Conservation (phyloP, 176 grass and related monocot species). For the Pontederia crassipes region DNA sequence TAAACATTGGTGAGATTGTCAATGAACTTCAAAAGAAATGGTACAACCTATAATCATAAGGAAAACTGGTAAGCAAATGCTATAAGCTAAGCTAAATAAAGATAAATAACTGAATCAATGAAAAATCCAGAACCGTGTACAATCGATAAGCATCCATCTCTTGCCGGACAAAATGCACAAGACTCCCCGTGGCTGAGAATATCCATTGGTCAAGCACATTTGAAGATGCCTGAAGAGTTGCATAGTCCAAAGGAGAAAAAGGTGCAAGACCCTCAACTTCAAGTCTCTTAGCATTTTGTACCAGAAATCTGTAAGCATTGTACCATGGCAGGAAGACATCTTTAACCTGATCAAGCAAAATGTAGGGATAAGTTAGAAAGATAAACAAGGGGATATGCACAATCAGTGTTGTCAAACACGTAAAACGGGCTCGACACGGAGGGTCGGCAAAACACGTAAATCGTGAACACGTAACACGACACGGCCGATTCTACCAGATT, state of each 20-base stretch:
- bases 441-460: too few relatives aligned
- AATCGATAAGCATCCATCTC: conserved; percentile 98
- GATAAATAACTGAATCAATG: background rate
- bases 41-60: conserved; percentile 60
- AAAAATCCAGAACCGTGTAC: conserved; percentile 47
- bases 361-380: background rate
- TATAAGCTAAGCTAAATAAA: conserved; percentile 2
- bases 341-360: conserved; percentile 68
- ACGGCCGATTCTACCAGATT: too few relatives aligned
- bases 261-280: conserved; percentile 63
- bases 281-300: conserved; percentile 98
- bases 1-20: conserved; percentile 98
- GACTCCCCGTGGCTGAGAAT: conserved; percentile 90
- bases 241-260: conserved; percentile 66
- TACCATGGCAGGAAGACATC: conserved; percentile 99
- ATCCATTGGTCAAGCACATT: conserved; percentile 99
- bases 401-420: too few relatives aligned
- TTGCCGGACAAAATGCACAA: conserved; percentile 84
- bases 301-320: conserved; percentile 91
- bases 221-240: conserved; percentile 55
- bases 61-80: conserved; percentile 11
- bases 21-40: conserved; percentile 90
- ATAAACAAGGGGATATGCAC: background rate
- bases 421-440: too few relatives aligned
- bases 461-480: too few relatives aligned